Evolutionary conservation across 2,329 filamentous ascomycete species (phyloP), one percentile per base, ranked within the genome.

Genomic region (Zopfia rhizophila): DNA sequence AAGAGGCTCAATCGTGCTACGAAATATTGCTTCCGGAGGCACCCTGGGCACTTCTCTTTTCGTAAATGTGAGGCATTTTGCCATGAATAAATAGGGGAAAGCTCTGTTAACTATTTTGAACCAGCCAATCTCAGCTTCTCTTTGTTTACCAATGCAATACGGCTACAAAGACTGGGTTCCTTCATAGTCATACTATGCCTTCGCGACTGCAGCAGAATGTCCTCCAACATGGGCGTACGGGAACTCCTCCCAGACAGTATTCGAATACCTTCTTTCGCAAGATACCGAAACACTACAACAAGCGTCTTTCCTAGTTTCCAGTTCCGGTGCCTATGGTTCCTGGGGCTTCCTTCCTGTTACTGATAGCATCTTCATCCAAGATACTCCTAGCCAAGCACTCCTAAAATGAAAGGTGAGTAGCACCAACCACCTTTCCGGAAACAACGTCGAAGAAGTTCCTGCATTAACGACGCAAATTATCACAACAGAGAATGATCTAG

Each of bases 71-170:
- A 37, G 61, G 35, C 8, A 4, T n/a, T 11, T 10, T 13, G 16
- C 12, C 8, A 6, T n/a, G 18, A 12, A 4, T 27, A 10, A 19
- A 16, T 3, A 8, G 11, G 10, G n/a, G 16, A 17, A 37, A 37
- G 21, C 17, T 11, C 7, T 28, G 17, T 13, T 27, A 28, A 27
- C 29, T 13, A 17, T n/a, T 27, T n/a, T 6, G n/a, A 4, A 12
- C 14, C 13, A 39, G 36, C 11, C 21, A 5, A 28, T 39, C 17
- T 21, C 75, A 5, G 69, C 70, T 3, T 74, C 69, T 16, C 80
- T 81, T 1, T 84, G 80, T 52, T 69, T 80, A 14, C 78, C 80
- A 0, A 77, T 77, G 46, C 77, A 81, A 51, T 82, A 80, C 58
- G 68, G 66, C 10, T 80, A 76, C 51, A 66, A 75, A 37, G 76